phyloP scores from a whole-genome alignment of 108 stramenopile genomes.

The Cyclotella baltica region DNA sequence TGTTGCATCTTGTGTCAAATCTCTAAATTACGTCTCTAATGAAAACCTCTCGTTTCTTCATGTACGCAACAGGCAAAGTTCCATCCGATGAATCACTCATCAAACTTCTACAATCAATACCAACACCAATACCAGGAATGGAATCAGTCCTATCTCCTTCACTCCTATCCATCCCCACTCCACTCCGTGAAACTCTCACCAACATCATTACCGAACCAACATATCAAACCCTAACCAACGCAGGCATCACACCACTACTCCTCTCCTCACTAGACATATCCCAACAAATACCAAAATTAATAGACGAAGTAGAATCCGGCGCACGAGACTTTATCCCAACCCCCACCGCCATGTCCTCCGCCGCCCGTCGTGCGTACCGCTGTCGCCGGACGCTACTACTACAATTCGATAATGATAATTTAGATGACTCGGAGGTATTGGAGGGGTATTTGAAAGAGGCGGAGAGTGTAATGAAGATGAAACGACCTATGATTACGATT shows the following conservation, averaged over 20 bases:
- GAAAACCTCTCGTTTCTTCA: not conserved
- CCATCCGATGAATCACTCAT: conserved; percentile 72
- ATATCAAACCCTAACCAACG: conserved; percentile 51
- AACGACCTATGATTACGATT: conserved; percentile 91
- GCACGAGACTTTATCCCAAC: conserved; percentile 90
- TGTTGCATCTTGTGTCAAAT: no score
- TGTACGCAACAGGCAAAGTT: conserved; percentile 39
- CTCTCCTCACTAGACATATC: conserved; percentile 75
- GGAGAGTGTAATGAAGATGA: conserved; percentile 87
- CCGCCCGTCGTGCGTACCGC: conserved; percentile 85
- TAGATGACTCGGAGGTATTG: conserved; percentile 91
- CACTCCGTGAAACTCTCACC: conserved; percentile 60
- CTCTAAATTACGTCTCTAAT: no score
- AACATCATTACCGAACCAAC: conserved; percentile 56
- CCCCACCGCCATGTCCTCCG: conserved; percentile 73
- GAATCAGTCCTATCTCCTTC: conserved; percentile 23
- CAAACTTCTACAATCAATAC: conserved; percentile 33
- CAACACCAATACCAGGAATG: conserved; percentile 27
- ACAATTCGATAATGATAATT: conserved; percentile 84
- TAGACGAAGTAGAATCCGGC: conserved; percentile 82
- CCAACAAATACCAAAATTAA: conserved; percentile 91
- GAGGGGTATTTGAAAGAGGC: conserved; percentile 86
- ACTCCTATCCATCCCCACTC: conserved; percentile 58
- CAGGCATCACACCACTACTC: conserved; percentile 71
- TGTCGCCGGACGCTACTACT: conserved; percentile 88